Conservation (phyloP, 768 basidiomycete species). For the Neoboletus brunneissimus region DNA sequence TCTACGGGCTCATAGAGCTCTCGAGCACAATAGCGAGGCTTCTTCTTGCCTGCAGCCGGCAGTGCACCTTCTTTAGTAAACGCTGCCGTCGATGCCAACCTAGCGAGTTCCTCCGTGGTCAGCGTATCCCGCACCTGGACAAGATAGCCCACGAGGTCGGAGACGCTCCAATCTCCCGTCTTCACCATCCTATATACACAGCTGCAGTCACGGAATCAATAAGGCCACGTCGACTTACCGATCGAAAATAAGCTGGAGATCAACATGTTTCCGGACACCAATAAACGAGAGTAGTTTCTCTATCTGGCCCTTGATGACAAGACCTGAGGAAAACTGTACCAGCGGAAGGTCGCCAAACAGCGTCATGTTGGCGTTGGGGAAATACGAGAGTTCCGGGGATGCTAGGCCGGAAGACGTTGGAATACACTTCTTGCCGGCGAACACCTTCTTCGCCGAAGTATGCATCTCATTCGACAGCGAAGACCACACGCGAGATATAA, state of each 20-base stretch:
- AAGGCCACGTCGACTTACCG: slow-evolving; percentile 44
- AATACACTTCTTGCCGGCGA: slow-evolving; percentile 47
- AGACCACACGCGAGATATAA: slow-evolving; percentile 71
- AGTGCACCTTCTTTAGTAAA: slow-evolving; percentile 59
- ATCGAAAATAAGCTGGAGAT: slow-evolving; percentile 90
- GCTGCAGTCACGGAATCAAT: neutral
- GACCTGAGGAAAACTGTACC: slow-evolving; percentile 65
- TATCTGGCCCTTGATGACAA: slow-evolving; percentile 59
- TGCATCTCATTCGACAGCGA: slow-evolving; percentile 50
- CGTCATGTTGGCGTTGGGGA: slow-evolving; percentile 73
- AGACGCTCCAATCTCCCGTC: slow-evolving; percentile 86
- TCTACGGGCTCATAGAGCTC: slow-evolving; percentile 86
- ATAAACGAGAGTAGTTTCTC: slow-evolving; percentile 70
- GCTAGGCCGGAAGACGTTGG: slow-evolving; percentile 63
- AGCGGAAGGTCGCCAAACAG: slow-evolving; percentile 83
- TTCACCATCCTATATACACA: slow-evolving; percentile 66
- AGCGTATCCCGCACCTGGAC: slow-evolving; percentile 72
- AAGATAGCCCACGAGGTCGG: slow-evolving; percentile 84
- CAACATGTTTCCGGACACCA: slow-evolving; percentile 88
- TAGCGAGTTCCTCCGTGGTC: slow-evolving; percentile 52
- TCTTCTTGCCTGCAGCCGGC: slow-evolving; percentile 33
- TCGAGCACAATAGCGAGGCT: slow-evolving; percentile 54
- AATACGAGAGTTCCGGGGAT: slow-evolving; percentile 72
- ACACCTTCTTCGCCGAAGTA: slow-evolving; percentile 38
- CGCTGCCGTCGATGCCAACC: slow-evolving; percentile 63